Conservation (phyloP, 2,329 filamentous ascomycete species). For the Colletotrichum plurivorum region DNA sequence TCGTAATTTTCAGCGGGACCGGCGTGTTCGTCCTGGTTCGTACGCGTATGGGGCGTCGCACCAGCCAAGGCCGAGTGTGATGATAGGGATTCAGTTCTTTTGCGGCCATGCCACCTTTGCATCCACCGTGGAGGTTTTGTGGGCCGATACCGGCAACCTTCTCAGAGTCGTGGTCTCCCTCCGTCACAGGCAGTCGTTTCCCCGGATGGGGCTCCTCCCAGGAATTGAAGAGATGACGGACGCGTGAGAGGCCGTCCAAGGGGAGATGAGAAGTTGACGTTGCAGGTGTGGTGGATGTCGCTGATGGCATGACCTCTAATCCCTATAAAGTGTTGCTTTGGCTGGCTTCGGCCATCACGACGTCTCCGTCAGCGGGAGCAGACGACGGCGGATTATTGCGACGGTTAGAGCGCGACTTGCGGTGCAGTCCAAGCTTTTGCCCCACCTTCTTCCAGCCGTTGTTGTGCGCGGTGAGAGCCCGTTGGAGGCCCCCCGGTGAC, state of each 20-base stretch:
- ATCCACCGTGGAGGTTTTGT: conserved; percentile 35
- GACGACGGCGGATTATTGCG: conserved; percentile 61
- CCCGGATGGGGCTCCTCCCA: conserved; percentile 65
- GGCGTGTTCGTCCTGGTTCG: conserved; percentile 46
- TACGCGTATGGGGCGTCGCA: conserved; percentile 43
- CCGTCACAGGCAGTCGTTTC: conserved; percentile 53
- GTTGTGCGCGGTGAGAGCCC: conserved; percentile 67
- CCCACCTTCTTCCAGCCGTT: conserved; percentile 77
- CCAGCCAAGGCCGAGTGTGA: conserved; percentile 42
- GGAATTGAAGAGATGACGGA: conserved; percentile 39
- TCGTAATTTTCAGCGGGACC: conserved; percentile 50
- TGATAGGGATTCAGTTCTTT: conserved; percentile 54
- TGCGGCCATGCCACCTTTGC: conserved; percentile 64
- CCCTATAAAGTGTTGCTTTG: conserved; percentile 66
- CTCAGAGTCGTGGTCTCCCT: conserved; percentile 44
- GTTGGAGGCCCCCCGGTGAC: conserved; percentile 67
- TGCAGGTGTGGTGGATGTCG: conserved; percentile 53
- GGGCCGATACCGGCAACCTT: conserved; percentile 30
- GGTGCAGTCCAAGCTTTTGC: conserved; percentile 71
- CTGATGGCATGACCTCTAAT: conserved; percentile 69
- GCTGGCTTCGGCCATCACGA: conserved; percentile 52
- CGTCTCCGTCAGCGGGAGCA: conserved; percentile 55
- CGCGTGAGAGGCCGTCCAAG: conserved; percentile 40
- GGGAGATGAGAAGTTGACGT: conserved; percentile 41
- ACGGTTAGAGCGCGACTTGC: conserved; percentile 64